Evolutionary conservation across 2,329 filamentous ascomycete species (phyloP).

Genomic region (Coniochaeta sp.): DNA sequence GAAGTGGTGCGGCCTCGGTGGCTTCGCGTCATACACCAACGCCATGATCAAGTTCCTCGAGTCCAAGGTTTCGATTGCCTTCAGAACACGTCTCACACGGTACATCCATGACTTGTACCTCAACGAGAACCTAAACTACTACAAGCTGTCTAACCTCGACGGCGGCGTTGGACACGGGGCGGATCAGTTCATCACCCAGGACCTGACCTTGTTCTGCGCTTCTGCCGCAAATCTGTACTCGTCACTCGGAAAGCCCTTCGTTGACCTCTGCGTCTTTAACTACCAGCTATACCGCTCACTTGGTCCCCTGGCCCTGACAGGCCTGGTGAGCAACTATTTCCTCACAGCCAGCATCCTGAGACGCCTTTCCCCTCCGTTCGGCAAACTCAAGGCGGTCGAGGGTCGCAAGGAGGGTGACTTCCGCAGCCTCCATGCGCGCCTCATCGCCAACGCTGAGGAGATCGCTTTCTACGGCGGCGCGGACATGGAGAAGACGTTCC

Average conservation of each 20-base stretch:
- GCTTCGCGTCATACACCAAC: slow-evolving; percentile 93
- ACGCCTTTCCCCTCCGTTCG: slow-evolving; percentile 87
- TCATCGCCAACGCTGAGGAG: slow-evolving; percentile 96
- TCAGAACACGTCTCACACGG: slow-evolving; percentile 85
- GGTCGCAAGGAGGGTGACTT: slow-evolving; percentile 95
- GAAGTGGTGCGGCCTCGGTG: slow-evolving; percentile 94
- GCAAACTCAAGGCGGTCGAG: slow-evolving; percentile 93
- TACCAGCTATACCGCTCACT: slow-evolving; percentile 92
- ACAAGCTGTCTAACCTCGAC: slow-evolving; percentile 88
- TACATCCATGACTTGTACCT: slow-evolving; percentile 98
- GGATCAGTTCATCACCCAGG: slow-evolving; percentile 96
- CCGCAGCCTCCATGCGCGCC: slow-evolving; percentile 77
- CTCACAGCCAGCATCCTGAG: slow-evolving; percentile 85
- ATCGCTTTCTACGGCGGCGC: slow-evolving; percentile 96
- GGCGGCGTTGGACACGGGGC: slow-evolving; percentile 87
- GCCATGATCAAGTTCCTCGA: slow-evolving; percentile 99
- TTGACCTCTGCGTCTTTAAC: slow-evolving; percentile 97
- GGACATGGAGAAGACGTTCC: slow-evolving; percentile 87
- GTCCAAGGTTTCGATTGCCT: slow-evolving; percentile 96
- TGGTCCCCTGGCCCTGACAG: slow-evolving; percentile 78
- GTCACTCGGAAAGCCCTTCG: slow-evolving; percentile 91
- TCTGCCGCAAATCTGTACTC: slow-evolving; percentile 91
- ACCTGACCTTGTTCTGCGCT: slow-evolving; percentile 90
- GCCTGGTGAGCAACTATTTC: slow-evolving; percentile 88
- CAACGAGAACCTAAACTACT: slow-evolving; percentile 92